Conservation (phyloP, 1,139 yeast genomes). For the Maudiozyma humilis region DNA sequence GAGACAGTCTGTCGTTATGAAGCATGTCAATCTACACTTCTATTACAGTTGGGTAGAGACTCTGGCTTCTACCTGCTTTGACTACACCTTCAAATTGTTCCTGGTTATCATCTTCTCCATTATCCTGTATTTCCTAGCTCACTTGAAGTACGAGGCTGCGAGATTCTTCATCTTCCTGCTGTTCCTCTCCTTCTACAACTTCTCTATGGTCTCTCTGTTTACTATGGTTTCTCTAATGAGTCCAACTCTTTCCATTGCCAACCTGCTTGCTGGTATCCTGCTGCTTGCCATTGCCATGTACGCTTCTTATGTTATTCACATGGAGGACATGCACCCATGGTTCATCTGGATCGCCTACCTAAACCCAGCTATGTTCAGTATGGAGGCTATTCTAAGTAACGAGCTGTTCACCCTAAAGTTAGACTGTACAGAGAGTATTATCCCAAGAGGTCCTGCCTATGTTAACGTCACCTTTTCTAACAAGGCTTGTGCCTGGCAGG, state of each 20-base stretch:
- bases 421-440: constrained; percentile 32
- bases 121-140: constrained; percentile 42
- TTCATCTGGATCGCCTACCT: constrained; percentile 50
- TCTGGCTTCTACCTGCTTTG: constrained; percentile 36
- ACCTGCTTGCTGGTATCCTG: constrained; percentile 42
- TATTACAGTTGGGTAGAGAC: constrained; percentile 46
- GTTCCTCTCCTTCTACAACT: constrained; percentile 34
- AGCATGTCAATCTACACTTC: constrained; percentile 42
- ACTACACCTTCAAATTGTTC: constrained; percentile 37
- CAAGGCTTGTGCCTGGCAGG: constrained; percentile 36
- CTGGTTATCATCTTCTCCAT: constrained; percentile 37
- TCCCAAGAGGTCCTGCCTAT: constrained; percentile 39
- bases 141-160: constrained; percentile 42
- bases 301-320: constrained; percentile 46
- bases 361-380: constrained; percentile 44
- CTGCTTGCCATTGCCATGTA: constrained; percentile 41
- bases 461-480: constrained; percentile 30
- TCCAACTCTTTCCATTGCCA: constrained; percentile 40
- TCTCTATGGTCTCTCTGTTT: constrained; percentile 38
- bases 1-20: constrained; percentile 40
- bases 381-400: constrained; percentile 41
- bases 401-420: constrained; percentile 37
- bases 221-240: constrained; percentile 39
- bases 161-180: constrained; percentile 42
- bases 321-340: constrained; percentile 50